A percentile compares a stretch with the other conserved stretches of the same genome.
Evolutionary conservation across 495 filamentous ascomycete genomes (phyloP).

Genomic region (Neurospora sp.): DNA sequence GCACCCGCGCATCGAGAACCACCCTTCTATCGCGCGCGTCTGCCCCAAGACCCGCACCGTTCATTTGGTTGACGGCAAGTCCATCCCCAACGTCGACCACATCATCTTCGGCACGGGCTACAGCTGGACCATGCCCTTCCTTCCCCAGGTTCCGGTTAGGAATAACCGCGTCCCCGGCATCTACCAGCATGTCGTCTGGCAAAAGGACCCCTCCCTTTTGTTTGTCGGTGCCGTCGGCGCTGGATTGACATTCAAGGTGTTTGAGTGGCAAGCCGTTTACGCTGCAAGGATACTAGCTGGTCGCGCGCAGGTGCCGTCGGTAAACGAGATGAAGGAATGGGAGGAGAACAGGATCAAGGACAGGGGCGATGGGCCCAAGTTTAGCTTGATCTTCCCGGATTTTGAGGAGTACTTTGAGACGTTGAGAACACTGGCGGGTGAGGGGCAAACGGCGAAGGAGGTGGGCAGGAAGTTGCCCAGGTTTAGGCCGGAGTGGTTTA

Average conservation of each 20-base stretch:
- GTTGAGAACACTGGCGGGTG: conserved; percentile 36
- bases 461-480: conserved; percentile 34
- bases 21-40: conserved; percentile 35
- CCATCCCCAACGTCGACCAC: conserved; percentile 39
- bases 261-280: conserved; percentile 35
- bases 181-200: conserved; percentile 47
- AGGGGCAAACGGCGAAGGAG: conserved; percentile 19
- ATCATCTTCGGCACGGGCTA: conserved; percentile 52
- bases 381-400: conserved; percentile 40
- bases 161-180: conserved; percentile 46
- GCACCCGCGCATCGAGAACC: conserved; percentile 35
- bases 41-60: conserved; percentile 23
- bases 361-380: conserved; percentile 41
- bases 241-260: conserved; percentile 27
- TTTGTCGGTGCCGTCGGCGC: conserved; percentile 25
- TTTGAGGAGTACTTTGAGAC: conserved; percentile 48
- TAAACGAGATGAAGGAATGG: conserved; percentile 38
- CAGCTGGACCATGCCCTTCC: conserved; percentile 44
- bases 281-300: conserved; percentile 27
- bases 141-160: conserved; percentile 36
- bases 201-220: conserved; percentile 28
- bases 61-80: conserved; percentile 40
- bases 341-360: conserved; percentile 37
- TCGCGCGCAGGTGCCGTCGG: conserved; percentile 31
- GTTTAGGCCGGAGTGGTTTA: conserved; percentile 39